phyloP scores from a whole-genome alignment of 139 green algal species.

The Tetradesmus lagerheimii region DNA sequence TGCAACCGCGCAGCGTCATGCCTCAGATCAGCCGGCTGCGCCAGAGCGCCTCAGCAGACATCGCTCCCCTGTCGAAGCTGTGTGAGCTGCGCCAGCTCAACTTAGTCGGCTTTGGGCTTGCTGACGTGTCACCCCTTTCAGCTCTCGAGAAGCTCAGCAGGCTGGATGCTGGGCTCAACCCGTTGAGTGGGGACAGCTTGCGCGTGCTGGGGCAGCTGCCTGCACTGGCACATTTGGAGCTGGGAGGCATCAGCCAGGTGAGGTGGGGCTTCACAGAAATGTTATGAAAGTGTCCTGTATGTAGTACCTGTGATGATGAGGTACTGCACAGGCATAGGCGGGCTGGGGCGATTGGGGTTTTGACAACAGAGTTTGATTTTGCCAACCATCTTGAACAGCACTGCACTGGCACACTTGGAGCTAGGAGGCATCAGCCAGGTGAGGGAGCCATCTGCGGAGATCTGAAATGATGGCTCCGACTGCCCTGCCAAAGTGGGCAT shows the following conservation, averaged over 20 bases:
- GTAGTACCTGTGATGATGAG: too few species aligned
- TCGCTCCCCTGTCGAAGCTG: neutral
- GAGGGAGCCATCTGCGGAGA: too few species aligned
- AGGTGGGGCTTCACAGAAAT: too few species aligned
- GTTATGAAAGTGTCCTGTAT: neutral
- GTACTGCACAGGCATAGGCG: too few species aligned
- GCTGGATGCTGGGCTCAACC: conserved; percentile 26
- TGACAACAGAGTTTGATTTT: too few species aligned
- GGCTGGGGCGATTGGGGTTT: too few species aligned
- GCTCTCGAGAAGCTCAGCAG: neutral
- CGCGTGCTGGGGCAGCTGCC: neutral
- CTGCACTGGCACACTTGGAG: conserved; percentile 11
- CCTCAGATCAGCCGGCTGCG: conserved; percentile 8
- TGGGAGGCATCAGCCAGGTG: conserved; percentile 23
- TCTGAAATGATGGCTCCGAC: too few species aligned
- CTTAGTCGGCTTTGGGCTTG: conserved; percentile 16
- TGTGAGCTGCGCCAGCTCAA: conserved; percentile 7
- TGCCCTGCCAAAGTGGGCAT: too few species aligned
- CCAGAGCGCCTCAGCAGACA: neutral
- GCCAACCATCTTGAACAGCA: too few species aligned
- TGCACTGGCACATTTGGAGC: conserved; percentile 14
- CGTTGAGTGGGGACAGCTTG: neutral
- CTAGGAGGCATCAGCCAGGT: neutral
- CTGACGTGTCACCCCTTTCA: neutral
- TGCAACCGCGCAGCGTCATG: conserved; percentile 10